Evolutionary conservation across 1,139 yeast species (phyloP).

Genomic region (Arxiozyma heterogenica): DNA sequence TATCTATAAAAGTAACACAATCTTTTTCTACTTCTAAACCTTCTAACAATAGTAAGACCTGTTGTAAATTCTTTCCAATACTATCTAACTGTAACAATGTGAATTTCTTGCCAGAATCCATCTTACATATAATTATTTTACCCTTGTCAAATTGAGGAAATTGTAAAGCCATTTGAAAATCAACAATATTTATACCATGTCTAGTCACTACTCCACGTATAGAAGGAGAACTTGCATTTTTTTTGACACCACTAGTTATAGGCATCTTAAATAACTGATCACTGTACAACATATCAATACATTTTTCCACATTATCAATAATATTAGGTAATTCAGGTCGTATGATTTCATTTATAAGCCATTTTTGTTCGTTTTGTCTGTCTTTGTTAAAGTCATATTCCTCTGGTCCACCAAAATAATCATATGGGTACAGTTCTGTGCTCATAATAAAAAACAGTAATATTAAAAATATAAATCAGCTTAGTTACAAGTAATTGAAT

Average conservation of each 20-base stretch:
- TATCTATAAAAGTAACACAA: constrained; percentile 12
- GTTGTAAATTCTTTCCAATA: constrained; percentile 13
- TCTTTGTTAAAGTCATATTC: constrained; percentile 6
- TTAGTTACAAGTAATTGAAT: neutral
- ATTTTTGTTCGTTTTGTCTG: constrained; percentile 20
- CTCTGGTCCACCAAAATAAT: constrained; percentile 9
- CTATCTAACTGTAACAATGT: constrained; percentile 20
- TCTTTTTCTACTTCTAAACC: constrained; percentile 14
- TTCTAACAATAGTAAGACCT: constrained; percentile 12
- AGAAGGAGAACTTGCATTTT: constrained; percentile 13
- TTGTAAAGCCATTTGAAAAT: constrained; percentile 23
- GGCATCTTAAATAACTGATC: constrained; percentile 29
- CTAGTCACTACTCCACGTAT: constrained; percentile 26
- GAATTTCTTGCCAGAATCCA: constrained; percentile 18
- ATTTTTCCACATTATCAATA: constrained; percentile 31
- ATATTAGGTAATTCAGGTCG: constrained; percentile 33
- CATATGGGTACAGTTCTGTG: constrained; percentile 22
- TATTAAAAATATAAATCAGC: too few species aligned
- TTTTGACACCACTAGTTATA: constrained; percentile 17
- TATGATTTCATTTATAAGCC: constrained; percentile 33
- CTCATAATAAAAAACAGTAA: constrained; percentile 14
- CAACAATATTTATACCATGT: constrained; percentile 22
- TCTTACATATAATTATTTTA: constrained; percentile 17
- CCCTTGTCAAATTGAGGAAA: constrained; percentile 28
- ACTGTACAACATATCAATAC: constrained; percentile 29